These are phyloP conservation scores for Nepenthes gracilis DNA, from an alignment of 148 eudicot species.

Conservation along the genomic window DNA sequence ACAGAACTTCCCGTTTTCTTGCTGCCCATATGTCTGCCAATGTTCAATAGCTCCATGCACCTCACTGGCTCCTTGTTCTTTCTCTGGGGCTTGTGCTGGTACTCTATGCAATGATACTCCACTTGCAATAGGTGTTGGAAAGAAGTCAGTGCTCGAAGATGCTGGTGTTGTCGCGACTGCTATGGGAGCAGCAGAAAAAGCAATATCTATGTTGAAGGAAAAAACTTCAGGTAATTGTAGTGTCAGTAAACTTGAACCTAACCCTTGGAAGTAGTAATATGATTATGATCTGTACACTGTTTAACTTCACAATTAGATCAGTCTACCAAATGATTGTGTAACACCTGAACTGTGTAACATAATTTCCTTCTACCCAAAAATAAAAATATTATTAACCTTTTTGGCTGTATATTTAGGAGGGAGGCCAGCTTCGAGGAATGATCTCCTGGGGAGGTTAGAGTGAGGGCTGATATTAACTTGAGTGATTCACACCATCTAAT, in stretches of 20 bases:
- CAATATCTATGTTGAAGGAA: constrained; percentile 40
- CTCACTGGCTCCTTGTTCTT: constrained; percentile 20
- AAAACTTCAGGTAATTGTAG: constrained; percentile 24
- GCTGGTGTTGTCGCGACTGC: constrained; percentile 41
- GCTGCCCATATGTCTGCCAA: constrained; percentile 39
- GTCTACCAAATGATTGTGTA: too few species aligned
- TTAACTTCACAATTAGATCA: too few species aligned
- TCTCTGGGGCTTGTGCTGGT: constrained; percentile 19
- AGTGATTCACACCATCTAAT: too few species aligned
- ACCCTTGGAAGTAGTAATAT: not conserved
- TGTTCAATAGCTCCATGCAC: constrained; percentile 36
- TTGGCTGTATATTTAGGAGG: too few species aligned
- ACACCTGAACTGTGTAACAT: too few species aligned
- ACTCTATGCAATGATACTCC: constrained; percentile 16
- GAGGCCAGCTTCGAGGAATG: too few species aligned
- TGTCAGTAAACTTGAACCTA: constrained; percentile 6
- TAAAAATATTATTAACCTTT: too few species aligned
- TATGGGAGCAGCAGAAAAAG: constrained; percentile 66
- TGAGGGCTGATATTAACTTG: too few species aligned
- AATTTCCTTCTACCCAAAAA: too few species aligned
- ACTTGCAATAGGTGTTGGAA: constrained; percentile 15
- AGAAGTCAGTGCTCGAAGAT: constrained; percentile 19
- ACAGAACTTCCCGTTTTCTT: constrained; percentile 21
- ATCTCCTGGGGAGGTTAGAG: too few species aligned
- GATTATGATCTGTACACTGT: too few species aligned